Evolutionary conservation across 2,329 filamentous ascomycete genomes (phyloP).

Genomic region (Nemania sp.): DNA sequence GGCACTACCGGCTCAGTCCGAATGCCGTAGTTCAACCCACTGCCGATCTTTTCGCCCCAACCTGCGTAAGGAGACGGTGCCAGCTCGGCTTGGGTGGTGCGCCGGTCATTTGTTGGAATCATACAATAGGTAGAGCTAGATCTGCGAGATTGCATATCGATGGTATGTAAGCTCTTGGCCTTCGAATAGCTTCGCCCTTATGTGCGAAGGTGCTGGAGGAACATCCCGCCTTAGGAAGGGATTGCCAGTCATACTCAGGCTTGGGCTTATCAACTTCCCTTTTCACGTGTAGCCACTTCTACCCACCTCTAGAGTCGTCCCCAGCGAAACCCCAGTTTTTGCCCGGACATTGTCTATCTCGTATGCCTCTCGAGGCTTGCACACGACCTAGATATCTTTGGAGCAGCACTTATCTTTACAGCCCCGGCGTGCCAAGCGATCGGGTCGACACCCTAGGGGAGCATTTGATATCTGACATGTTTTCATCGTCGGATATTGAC

Average conservation of each 20-base stretch:
- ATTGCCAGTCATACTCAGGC: conserved; percentile 18
- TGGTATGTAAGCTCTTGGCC: conserved; percentile 1
- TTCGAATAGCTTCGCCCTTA: not conserved
- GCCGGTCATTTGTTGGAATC: not conserved
- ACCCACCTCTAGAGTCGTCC: conserved; percentile 4
- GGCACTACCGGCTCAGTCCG: conserved; percentile 6
- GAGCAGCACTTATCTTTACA: conserved; percentile 21
- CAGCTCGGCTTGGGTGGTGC: not conserved
- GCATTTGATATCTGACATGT: conserved; percentile 19
- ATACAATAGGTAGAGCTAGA: no score
- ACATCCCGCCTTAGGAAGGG: conserved; percentile 20
- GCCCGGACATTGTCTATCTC: conserved; percentile 12
- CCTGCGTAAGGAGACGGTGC: not conserved
- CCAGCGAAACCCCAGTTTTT: conserved; percentile 14
- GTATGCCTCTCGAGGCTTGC: conserved; percentile 2
- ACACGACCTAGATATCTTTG: not conserved
- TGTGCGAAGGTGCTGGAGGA: conserved; percentile 7
- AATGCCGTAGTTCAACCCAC: conserved; percentile 7
- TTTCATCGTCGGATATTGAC: conserved; percentile 9
- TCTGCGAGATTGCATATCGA: not conserved
- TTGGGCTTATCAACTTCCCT: conserved; percentile 26
- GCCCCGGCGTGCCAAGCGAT: conserved; percentile 15
- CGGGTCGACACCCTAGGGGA: conserved; percentile 6
- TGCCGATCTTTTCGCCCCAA: conserved; percentile 10
- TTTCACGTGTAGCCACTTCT: conserved; percentile 17